These are phyloP conservation scores for Limnanthes douglasii DNA, from an alignment of 345 rosid species.

Conservation along the genomic window DNA sequence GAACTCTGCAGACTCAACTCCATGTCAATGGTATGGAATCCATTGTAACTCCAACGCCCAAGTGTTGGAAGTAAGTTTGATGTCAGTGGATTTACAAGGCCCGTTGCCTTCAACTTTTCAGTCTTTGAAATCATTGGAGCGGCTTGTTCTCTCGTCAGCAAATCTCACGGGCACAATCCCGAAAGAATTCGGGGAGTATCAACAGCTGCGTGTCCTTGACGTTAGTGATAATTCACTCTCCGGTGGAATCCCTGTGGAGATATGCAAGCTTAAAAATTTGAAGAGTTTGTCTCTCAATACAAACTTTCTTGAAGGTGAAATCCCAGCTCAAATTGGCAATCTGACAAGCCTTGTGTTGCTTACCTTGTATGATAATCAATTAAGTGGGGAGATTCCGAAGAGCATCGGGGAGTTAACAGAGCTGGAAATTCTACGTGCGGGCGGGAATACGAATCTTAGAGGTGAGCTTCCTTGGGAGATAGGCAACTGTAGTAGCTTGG, in stretches of 20 bases:
- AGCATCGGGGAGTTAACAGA: slow-evolving; percentile 48
- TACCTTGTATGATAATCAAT: slow-evolving; percentile 68
- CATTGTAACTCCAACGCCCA: slow-evolving; percentile 46
- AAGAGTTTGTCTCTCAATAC: slow-evolving; percentile 44
- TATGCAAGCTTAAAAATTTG: slow-evolving; percentile 49
- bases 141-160: slow-evolving; percentile 42
- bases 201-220: slow-evolving; percentile 36
- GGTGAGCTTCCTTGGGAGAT: slow-evolving; percentile 90
- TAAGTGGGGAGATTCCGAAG: slow-evolving; percentile 54
- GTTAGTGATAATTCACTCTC: slow-evolving; percentile 63
- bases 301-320: slow-evolving; percentile 64
- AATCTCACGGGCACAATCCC: slow-evolving; percentile 76
- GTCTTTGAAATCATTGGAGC: slow-evolving; percentile 35
- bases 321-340: slow-evolving; percentile 57
- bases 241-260: slow-evolving; percentile 57
- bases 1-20: slow-evolving; percentile 30
- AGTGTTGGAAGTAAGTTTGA: slow-evolving; percentile 41
- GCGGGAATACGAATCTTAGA: slow-evolving; percentile 77
- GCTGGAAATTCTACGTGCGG: slow-evolving; percentile 54
- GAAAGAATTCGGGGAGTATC: slow-evolving; percentile 43
- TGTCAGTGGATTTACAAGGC: slow-evolving; percentile 49
- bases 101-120: slow-evolving; percentile 44
- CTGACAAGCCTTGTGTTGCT: slow-evolving; percentile 37
- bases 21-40: slow-evolving; percentile 78
- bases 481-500: slow-evolving; percentile 68